Conservation (phyloP, 345 rosid species). For the Boechera retrofracta region DNA sequence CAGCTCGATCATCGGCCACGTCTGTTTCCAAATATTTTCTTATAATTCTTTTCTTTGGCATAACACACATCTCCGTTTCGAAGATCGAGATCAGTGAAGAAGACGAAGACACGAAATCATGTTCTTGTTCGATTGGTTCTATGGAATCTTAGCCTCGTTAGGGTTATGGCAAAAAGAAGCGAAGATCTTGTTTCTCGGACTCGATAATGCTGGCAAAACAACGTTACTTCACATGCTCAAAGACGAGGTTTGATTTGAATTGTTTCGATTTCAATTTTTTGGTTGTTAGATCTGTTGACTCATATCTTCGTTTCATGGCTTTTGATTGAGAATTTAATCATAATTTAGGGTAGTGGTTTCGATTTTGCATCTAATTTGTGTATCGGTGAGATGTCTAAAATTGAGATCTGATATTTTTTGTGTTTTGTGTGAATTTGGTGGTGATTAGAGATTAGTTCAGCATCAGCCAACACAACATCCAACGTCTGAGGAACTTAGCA, state of each 20-base stretch:
- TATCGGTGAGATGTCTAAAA: not conserved
- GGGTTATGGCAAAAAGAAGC: slow-evolving; percentile 86
- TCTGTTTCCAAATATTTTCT: not conserved
- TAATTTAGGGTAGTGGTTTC: not conserved
- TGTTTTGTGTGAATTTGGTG: slow-evolving; percentile 23
- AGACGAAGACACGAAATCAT: slow-evolving; percentile 37
- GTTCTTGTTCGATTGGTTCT: slow-evolving; percentile 85
- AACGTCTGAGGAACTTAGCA: slow-evolving; percentile 80
- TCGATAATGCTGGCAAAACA: slow-evolving; percentile 86
- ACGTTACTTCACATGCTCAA: slow-evolving; percentile 87
- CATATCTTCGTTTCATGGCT: not conserved
- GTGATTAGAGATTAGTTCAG: slow-evolving; percentile 74
- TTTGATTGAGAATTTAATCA: not conserved
- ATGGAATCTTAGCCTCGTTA: slow-evolving; percentile 72
- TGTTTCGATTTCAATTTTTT: not conserved
- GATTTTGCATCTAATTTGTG: not conserved
- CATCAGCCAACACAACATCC: slow-evolving; percentile 88
- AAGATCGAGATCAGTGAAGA: slow-evolving; percentile 9
- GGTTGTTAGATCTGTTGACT: not conserved
- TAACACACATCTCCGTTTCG: not conserved
- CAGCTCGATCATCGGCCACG: slow-evolving; percentile 40
- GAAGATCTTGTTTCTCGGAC: slow-evolving; percentile 83
- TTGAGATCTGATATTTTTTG: not conserved
- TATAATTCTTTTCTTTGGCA: not conserved
- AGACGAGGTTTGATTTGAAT: slow-evolving; percentile 58